Evolutionary conservation across 305 asterid genomes (phyloP), one percentile per base, ranked within the genome.

Genomic region (Striga hermonthica): DNA sequence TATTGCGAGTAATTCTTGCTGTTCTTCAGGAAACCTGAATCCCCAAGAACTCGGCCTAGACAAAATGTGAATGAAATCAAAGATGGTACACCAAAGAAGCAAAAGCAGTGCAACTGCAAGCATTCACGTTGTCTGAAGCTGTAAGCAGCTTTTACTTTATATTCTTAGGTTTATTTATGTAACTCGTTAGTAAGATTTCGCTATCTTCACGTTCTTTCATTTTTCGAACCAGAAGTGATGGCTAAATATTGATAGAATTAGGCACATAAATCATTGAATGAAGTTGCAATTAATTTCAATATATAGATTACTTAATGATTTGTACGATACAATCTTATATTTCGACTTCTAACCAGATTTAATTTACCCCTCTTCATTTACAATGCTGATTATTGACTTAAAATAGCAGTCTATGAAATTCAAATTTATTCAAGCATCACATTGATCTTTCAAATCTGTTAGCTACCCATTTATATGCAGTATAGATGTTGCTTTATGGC

Each of bases 21-120:
- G 63, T 64, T 71, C 60, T 60, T 59, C 84, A 86, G 95, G 77
- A 86, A 84, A 78, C 91, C 86, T 47, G 91, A 84, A 73, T 86
- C 95, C 52, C 91, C 95, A 74, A 82, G 79, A 60, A 73, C 80
- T 35, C 81, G 87, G 12, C 68, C 86, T 41, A 82, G 91, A 68
- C 84, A 79, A 79, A 78, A 62, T 73, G 57, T 53, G 60, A 72
- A 67, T 74, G 95, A 88, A 72, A 83, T 64, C 41, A 85, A 82
- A 69, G 95, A 88, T 62, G 84, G 83, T 60, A 88, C 95, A 48
- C 93, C 95, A 16, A 85, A 88, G 88, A 88, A 85, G 80, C 90
- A 78, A 76, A 88, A 88, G 73, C 95, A 82, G 83, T 88, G 95
- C 61, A 88, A 88, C 69, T 88, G 95, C 82, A 85, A 85, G 74